Evolutionary conservation across 257 asterid genomes (phyloP), one percentile per base, ranked within the genome.

Genomic region (Misopates orontium): DNA sequence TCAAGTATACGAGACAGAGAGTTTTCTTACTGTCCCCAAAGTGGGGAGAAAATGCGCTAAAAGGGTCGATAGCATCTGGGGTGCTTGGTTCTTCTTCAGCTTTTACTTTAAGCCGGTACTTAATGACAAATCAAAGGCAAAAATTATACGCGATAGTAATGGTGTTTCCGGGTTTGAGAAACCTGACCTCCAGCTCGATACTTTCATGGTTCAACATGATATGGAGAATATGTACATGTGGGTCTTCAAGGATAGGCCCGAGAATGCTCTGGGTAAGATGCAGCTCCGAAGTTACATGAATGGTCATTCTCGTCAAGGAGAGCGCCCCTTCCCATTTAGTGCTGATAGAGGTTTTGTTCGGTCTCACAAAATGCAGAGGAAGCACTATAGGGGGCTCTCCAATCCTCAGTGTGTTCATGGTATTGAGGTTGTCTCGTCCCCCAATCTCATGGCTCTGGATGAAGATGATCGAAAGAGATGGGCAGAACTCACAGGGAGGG

Each of bases 141-240:
- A 87, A 75, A 81, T 89, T 12, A 53, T 72, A 14, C 74, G 85
- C n/a, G 97, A 92, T 42, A 39, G 95, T 56, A 85, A 92, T 71
- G 97, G 98, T 47, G 73, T 85, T 45, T 84, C 96, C 0, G 97
- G 96, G 41, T 87, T 82, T 55, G 93, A 87, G 25, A 92, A 92
- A 40, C 84, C 96, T 4, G 98, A 92, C 67, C 85, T 92, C 32
- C 85, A 89, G 67, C 85, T 87, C 24, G 98, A 89, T 50, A 80
- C 77, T 1, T 92, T 92, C 87, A 92, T 89, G 95, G 98, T 92
- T 42, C 97, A 89, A 53, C 98, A 92, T 51, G 98, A 92, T 49
- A 92, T 92, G 98, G 98, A 92, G 88, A 92, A 92, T 52, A 82
- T 92, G 91, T 92, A 92, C 81, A 92, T 92, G 98, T 92, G 98